Conservation (phyloP, 768 basidiomycete species). For the Pisolithus albus region DNA sequence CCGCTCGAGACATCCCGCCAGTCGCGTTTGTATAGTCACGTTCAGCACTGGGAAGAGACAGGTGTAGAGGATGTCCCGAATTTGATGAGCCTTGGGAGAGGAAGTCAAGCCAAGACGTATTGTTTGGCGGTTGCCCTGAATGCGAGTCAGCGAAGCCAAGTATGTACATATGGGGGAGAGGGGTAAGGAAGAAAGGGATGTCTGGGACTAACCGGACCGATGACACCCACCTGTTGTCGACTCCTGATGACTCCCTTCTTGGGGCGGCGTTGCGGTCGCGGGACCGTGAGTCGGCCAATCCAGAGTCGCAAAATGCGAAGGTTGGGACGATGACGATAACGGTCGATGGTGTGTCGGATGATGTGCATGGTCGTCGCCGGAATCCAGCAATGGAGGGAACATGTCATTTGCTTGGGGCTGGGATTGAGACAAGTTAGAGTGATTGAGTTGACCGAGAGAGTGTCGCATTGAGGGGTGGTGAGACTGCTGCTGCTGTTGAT, state of each 20-base stretch:
- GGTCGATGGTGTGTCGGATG: constrained; percentile 16
- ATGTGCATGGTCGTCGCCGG: constrained; percentile 25
- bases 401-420: constrained; percentile 14
- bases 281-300: constrained; percentile 30
- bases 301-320: constrained; percentile 17
- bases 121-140: constrained; percentile 20
- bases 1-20: neutral
- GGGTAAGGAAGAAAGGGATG: too few relatives aligned
- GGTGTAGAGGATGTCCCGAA: constrained; percentile 20
- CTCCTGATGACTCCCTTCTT: constrained; percentile 1
- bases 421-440: constrained; percentile 12
- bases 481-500: neutral
- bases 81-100: constrained; percentile 23
- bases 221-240: constrained; percentile 20
- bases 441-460: neutral
- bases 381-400: constrained; percentile 22
- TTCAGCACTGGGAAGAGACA: constrained; percentile 18
- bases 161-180: too few relatives aligned
- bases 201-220: neutral
- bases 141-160: too few relatives aligned
- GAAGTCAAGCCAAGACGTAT: constrained; percentile 30
- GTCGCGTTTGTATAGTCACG: constrained; percentile 13
- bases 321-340: neutral
- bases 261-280: constrained; percentile 11
- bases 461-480: neutral